Evolutionary conservation across 495 filamentous ascomycete genomes (phyloP), one percentile per base, ranked within the genome.

Genomic region (Neurospora sp.): DNA sequence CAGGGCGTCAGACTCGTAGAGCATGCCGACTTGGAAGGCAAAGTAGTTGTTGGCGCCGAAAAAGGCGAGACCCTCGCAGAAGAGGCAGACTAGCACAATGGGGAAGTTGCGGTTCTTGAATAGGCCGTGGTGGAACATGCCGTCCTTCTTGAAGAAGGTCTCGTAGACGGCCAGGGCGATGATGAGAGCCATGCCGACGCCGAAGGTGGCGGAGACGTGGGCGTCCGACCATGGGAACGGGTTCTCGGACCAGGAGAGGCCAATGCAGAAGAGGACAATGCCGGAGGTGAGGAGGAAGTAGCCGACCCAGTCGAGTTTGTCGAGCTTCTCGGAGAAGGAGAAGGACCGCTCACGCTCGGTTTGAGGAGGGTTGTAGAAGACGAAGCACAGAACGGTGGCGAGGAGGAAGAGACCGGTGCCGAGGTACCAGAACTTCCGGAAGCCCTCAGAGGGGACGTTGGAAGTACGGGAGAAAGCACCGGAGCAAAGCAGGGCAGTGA

Each of bases 1-100:
- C 16, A 82, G 71, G 20, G 72, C 40, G 49, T 82, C 78, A 0
- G 74, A 74, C 75, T 81, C 78, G 70, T 78, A 82, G 20, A 82
- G 75, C 5, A 79, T 70, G 41, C 73, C 71, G 7, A 80, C 76
- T 74, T 83, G 75, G 75, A 79, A 83, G 35, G 80, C 77, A 69
- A 81, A 82, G 62, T 83, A 83, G 70, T 72, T 80, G 74, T 83
- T 83, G 18, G 80, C 79, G 35, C 74, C 78, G 49, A 82, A 82
- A 46, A 83, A 83, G 39, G 77, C 79, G 14, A 82, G 20, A 37
- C 81, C 80, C 72, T 83, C 81, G 66, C 70, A 75, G 60, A 82
- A 83, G 3, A 82, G 71, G 60, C 76, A 78, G 35, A 76, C 31
- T 5, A 81, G 42, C 0, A 74, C 75, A 42, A 83, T 77, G 8